Base-by-base conservation (phyloP, 176 grass and related monocot genomes). In the Oropetium thomaeum region DNA sequence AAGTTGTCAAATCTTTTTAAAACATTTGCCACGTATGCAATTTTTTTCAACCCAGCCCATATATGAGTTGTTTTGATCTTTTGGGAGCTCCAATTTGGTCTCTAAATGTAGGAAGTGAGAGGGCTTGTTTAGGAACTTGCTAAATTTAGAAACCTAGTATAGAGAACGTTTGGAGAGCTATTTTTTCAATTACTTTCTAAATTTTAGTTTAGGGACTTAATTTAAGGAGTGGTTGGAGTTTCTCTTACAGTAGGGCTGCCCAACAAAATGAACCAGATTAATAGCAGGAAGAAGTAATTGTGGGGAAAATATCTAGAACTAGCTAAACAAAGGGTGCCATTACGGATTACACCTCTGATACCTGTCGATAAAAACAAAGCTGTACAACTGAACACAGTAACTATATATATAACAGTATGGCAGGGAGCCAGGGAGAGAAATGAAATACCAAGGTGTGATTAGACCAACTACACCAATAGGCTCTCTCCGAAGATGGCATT, bases 381-480 rank as follows among this genome's bases (percentile, higher is more conserved):
- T 81, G 20, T 19, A 74, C 51, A 48, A 74, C 19, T 34, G 39
- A 58, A 60, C 66, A 40, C 3, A 76, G 5, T n/a, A n/a, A n/a
- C n/a, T 58, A 72, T 30, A 41, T 0, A 43, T n/a, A 83, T 61
- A 70, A 45, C 13, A 63, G 12, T 0, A 10, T 10, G 9, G 30
- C 49, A 13, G 51, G 45, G 5, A 2, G 9, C 25, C 49, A 13
- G 51, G 45, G 5, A 2, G 27, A 30, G 57, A 67, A 60, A 65
- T 58, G 61, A 27, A 71, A 60, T 95, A 99, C 96, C 96, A 99
- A 67, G 96, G 96, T 77, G 91, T 90, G 74, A 99, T 99, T 39
- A 99, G 74, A 43, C 79, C 96, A 87, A 99, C 91, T 65, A 99
- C 96, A 52, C 96, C 96, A 62, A 99, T 95, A 79, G 96, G 89